Base-by-base conservation (phyloP, 371 early-diverging fungal genomes). In the Apophysomyces elegans region DNA sequence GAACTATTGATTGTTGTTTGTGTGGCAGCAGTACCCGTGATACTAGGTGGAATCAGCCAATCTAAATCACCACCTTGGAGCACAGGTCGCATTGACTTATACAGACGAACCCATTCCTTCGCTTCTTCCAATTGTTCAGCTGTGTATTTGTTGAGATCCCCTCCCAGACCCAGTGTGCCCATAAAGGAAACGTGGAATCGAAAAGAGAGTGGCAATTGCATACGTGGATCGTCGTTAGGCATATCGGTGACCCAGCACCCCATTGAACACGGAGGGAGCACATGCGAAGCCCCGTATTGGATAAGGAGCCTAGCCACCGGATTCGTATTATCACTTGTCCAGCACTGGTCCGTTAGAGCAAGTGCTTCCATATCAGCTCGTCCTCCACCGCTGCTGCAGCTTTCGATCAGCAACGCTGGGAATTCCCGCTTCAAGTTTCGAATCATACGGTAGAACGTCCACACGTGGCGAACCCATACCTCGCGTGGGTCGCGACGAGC, bases 361-460 rank as follows among this genome's bases (percentile, higher is more conserved):
- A 67, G 37, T 1, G 77, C 66, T 1, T 73, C 69, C 18, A 68
- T 32, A 62, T 83, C 83, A 16, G 76, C 72, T 11, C 83, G 68
- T 1, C 81, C 81, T 37, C 83, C 83, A 21, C 83, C 83, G 57
- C 81, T 79, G 9, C 72, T 69, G 35, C 83, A 83, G 9, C 71
- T 68, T 61, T 83, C 83, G n/a, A 80, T 72, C 37, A 59, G 39
- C 4, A 83, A 54, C 0, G 59, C 14, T 5, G 71, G 69, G 44
- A 67, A 75, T 0, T 64, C 62, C 1, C 39, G 43, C 45, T 74
- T 77, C 16, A 83, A 57, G 11, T 47, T 45, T 7, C 44, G 43
- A 0, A 83, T 37, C 44, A 83, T 36, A 9, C 41, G 14, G 37
- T 80, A 68, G 9, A 70, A 75, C 1, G 60, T 59, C 1, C 56